Percentiles rank a stretch among this genome's conserved stretches.
Conservation (phyloP, 306 rosid species). For the Ormosia emarginata region DNA sequence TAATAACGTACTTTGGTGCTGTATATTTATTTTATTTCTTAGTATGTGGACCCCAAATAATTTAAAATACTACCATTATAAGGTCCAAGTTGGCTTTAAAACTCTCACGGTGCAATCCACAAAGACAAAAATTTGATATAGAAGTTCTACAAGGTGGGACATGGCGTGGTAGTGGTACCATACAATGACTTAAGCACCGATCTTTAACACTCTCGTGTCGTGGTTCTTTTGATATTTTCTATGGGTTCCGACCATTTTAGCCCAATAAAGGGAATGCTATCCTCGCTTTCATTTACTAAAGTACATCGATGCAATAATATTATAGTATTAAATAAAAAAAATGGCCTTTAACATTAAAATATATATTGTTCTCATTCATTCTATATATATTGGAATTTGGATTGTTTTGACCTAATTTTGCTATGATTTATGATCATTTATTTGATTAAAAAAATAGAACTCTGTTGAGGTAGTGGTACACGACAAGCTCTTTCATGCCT, state of each 20-base stretch:
- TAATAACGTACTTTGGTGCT: too few relatives aligned
- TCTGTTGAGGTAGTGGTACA: background rate
- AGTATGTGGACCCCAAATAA: too few relatives aligned
- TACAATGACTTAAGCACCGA: conserved; percentile 9
- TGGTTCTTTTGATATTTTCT: too few relatives aligned
- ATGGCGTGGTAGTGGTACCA: conserved; percentile 26
- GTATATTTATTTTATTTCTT: too few relatives aligned
- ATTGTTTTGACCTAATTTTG: conserved; percentile 36
- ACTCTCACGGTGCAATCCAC: background rate
- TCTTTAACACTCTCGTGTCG: background rate
- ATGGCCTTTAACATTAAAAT: background rate
- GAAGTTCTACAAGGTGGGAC: conserved; percentile 36
- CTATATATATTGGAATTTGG: conserved; percentile 21
- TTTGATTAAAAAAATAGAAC: background rate
- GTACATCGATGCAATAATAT: too few relatives aligned
- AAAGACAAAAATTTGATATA: background rate
- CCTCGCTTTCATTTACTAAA: too few relatives aligned
- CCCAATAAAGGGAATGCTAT: too few relatives aligned
- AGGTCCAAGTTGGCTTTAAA: background rate
- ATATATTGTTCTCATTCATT: background rate
- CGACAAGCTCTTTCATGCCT: conserved; percentile 30
- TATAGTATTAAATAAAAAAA: too few relatives aligned
- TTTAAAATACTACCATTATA: too few relatives aligned
- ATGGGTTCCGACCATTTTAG: too few relatives aligned
- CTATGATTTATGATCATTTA: background rate